A percentile compares a stretch with the other conserved stretches of the same genome.
phyloP scores from a whole-genome alignment of 1,139 yeast genomes.

The Lodderomyces metapsilosis region DNA sequence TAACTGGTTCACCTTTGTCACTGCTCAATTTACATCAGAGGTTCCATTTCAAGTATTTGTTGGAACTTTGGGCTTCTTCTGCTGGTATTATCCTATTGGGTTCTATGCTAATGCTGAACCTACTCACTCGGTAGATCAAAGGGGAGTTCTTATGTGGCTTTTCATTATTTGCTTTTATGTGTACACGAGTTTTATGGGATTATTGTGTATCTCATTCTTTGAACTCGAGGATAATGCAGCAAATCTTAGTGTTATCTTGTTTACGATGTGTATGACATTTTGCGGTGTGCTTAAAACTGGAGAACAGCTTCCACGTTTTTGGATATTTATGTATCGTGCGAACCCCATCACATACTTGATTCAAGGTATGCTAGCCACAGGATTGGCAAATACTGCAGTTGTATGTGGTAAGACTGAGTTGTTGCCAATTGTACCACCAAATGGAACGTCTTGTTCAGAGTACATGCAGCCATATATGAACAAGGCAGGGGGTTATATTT shows the following conservation, averaged over 20 bases:
- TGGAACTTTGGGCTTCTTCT: conserved; percentile 67
- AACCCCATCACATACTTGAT: conserved; percentile 65
- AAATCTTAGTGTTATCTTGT: conserved; percentile 25
- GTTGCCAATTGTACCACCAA: conserved; percentile 31
- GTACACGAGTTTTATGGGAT: conserved; percentile 38
- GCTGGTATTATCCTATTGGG: conserved; percentile 85
- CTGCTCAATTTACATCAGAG: conserved; percentile 69
- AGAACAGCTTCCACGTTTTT: conserved; percentile 30
- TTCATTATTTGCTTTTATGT: conserved; percentile 37
- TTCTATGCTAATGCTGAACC: conserved; percentile 54
- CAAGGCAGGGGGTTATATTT: conserved; percentile 49
- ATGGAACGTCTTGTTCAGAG: conserved; percentile 55
- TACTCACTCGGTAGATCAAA: conserved; percentile 22
- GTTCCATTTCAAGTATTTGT: conserved; percentile 71
- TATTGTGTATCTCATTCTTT: conserved; percentile 35
- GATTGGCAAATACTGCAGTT: conserved; percentile 24
- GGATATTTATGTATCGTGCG: conserved; percentile 36
- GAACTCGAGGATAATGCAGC: conserved; percentile 44
- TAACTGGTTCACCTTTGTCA: conserved; percentile 38
- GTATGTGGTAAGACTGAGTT: conserved; percentile 27
- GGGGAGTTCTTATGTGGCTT: conserved; percentile 49
- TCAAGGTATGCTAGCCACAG: conserved; percentile 37
- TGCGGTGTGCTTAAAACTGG: conserved; percentile 33
- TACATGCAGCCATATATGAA: conserved; percentile 48
- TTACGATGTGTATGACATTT: conserved; percentile 31